Percentiles rank a stretch among this genome's conserved stretches.
Evolutionary conservation across 768 basidiomycete genomes (phyloP).

Genomic region (Boletus subcaerulescens): DNA sequence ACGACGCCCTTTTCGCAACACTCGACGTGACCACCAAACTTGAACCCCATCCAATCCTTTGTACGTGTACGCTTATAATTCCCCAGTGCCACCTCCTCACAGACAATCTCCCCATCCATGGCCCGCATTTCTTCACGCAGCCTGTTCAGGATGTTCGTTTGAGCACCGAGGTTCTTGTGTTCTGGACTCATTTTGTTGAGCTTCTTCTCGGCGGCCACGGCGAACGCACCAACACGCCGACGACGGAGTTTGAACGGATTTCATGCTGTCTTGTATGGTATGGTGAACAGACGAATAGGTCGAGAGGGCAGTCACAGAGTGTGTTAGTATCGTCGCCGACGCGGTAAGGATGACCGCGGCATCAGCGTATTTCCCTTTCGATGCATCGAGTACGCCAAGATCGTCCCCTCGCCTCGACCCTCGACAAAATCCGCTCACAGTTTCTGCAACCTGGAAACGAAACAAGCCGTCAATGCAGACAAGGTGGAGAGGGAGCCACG

Average conservation of each 20-base stretch:
- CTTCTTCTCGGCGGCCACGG: conserved; percentile 85
- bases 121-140: conserved; percentile 73
- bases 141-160: conserved; percentile 68
- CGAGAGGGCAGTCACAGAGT: conserved; percentile 64
- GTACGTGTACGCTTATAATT: conserved; percentile 79
- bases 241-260: conserved; percentile 76
- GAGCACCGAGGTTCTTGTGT: conserved; percentile 74
- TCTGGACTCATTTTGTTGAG: conserved; percentile 86
- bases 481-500: not conserved
- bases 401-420: conserved; percentile 82
- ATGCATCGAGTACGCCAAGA: conserved; percentile 49
- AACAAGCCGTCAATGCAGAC: not conserved
- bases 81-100: conserved; percentile 73
- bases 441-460: conserved; percentile 50
- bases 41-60: conserved; percentile 71
- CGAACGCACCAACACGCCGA: conserved; percentile 60
- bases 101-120: conserved; percentile 81
- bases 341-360: conserved; percentile 52
- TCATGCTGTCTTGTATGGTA: conserved; percentile 62
- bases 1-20: conserved; percentile 77
- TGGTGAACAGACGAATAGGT: conserved; percentile 72
- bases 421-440: conserved; percentile 64
- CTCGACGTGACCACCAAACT: conserved; percentile 86
- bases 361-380: not conserved
- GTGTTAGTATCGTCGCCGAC: conserved; percentile 61